phyloP scores from a whole-genome alignment of 495 filamentous ascomycete species.

The Penicillium samsonianum region DNA sequence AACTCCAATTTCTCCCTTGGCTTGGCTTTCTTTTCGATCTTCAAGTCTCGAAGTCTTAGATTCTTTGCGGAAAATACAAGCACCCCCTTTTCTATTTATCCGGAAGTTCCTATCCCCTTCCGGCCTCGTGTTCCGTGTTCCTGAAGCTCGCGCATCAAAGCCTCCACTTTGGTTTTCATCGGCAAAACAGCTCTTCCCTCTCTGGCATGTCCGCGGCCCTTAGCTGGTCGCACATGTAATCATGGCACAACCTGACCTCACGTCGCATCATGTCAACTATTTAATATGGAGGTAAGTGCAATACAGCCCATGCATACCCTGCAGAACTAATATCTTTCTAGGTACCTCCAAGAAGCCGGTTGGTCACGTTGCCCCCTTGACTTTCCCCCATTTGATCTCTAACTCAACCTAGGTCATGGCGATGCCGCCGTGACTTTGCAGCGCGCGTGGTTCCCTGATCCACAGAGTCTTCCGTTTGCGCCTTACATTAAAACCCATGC shows the following conservation, averaged over 20 bases:
- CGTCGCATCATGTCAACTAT: conserved; percentile 96
- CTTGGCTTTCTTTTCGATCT: conserved; percentile 15
- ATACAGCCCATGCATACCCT: conserved; percentile 2
- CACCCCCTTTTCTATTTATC: conserved; percentile 14
- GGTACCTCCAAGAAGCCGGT: conserved; percentile 91
- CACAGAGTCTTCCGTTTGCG: conserved; percentile 74
- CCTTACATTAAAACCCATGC: conserved; percentile 73
- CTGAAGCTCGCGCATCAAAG: conserved; percentile 12
- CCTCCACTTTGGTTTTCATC: conserved; percentile 32
- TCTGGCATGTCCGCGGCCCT: conserved; percentile 45
- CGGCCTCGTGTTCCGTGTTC: conserved; percentile 14
- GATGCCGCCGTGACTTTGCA: conserved; percentile 79
- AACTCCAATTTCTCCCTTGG: conserved; percentile 9
- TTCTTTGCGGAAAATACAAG: conserved; percentile 7
- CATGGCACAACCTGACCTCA: conserved; percentile 60
- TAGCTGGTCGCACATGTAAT: conserved; percentile 47
- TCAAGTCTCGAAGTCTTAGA: conserved; percentile 1
- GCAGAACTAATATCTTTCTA: conserved; percentile 44
- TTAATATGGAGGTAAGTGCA: conserved; percentile 93
- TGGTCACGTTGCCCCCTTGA: conserved; percentile 41
- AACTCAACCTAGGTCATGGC: conserved; percentile 46
- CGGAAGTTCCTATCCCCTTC: conserved; percentile 16
- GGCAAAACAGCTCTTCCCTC: conserved; percentile 28
- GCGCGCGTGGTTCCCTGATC: conserved; percentile 76
- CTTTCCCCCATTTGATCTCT: conserved; percentile 18